A percentile compares a stretch with the other conserved stretches of the same genome.
phyloP scores from a whole-genome alignment of 768 basidiomycete genomes.

The Boletus fagicola region DNA sequence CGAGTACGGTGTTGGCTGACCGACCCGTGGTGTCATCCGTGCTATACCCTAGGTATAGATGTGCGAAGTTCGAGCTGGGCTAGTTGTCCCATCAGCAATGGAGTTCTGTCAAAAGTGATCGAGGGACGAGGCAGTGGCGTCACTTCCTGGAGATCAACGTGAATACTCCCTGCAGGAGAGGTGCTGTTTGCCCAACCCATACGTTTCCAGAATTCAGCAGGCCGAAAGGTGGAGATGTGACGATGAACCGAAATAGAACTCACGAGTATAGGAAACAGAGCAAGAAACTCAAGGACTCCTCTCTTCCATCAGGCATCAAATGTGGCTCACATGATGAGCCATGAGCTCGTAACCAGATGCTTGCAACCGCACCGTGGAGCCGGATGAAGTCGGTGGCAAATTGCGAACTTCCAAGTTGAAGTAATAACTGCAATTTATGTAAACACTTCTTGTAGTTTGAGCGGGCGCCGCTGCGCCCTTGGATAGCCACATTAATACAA shows the following conservation, averaged over 20 bases:
- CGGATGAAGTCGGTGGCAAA: not conserved
- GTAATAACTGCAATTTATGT: not conserved
- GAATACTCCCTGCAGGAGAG: not conserved
- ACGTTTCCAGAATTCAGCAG: not conserved
- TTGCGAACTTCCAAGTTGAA: not conserved
- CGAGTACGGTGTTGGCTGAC: not conserved
- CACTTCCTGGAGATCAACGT: not conserved
- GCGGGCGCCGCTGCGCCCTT: not conserved
- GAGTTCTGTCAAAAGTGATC: too few relatives aligned
- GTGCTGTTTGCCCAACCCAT: not conserved
- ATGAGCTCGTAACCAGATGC: not conserved
- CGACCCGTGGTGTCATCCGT: not conserved
- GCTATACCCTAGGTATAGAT: not conserved
- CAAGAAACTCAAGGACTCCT: not conserved
- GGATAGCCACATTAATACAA: not conserved
- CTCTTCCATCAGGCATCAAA: not conserved
- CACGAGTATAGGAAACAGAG: not conserved
- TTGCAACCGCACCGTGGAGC: not conserved
- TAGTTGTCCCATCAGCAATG: not conserved
- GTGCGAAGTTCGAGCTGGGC: too few relatives aligned
- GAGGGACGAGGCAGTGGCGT: not conserved
- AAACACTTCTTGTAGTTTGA: not conserved
- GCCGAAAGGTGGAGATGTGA: not conserved
- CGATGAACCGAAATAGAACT: not conserved
- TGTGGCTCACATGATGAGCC: not conserved